Evolutionary conservation across 2,329 filamentous ascomycete genomes (phyloP), one percentile per base, ranked within the genome.

Genomic region (Fusarium paranaense): DNA sequence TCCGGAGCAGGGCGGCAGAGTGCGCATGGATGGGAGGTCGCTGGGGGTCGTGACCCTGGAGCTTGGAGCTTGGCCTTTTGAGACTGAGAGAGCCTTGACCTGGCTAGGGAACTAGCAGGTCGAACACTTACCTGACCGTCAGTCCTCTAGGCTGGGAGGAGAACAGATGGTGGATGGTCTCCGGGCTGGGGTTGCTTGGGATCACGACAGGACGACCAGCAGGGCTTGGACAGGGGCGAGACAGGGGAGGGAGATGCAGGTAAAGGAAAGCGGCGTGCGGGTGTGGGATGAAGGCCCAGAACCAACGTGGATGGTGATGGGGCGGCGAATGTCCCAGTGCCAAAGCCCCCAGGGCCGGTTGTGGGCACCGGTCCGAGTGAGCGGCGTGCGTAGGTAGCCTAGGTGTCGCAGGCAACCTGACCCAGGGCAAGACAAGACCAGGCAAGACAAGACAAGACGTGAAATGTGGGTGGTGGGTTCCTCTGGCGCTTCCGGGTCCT

Each of bases 231-330:
- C 73, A 73, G 73, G 73, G 73, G 71, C 64, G 47, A 58, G 63
- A 64, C 76, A 78, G 75, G 75, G 74, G 69, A 71, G 69, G 35
- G 42, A 67, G 67, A 78, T 78, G 76, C 75, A 78, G 75, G 76
- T 76, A 77, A 78, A 66, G 73, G 67, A 78, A 78, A 76, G 71
- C 69, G 70, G 75, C 74, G 76, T 52, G 67, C 72, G 67, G 71
- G 69, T 73, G 72, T 74, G 70, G 74, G 69, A 75, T 69, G 57
- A 71, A 76, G 64, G 68, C 62, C 69, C 75, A 76, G 76, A 78
- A 78, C 72, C 59, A 72, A 58, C 71, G 67, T 73, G 70, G 72
- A 65, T 67, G 52, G 40, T n/a, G 59, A 71, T 67, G 66, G 69
- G 70, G 66, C 64, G 69, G 61, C 68, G 62, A 71, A 56, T 62